Evolutionary conservation across 2,329 filamentous ascomycete species (phyloP), one percentile per base, ranked within the genome.

Genomic region (Botrytis fragariae): DNA sequence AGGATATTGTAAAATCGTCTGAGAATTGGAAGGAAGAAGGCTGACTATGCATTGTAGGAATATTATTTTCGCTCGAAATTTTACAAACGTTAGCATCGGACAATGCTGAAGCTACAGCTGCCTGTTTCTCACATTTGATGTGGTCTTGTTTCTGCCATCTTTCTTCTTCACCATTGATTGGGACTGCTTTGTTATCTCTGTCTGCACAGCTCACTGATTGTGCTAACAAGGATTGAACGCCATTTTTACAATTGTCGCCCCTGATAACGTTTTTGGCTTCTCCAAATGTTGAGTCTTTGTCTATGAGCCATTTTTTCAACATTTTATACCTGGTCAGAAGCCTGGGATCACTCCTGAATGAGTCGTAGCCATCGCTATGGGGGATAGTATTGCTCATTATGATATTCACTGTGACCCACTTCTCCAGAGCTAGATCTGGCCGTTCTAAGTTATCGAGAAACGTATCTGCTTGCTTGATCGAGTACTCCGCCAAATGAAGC

Each of bases 371-470:
- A 32, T 35, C n/a, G 51, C 42, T 32, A 9, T 32, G 9, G 4
- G 64, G 71, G n/a, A 69, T 69, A 39, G n/a, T 25, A 16, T 29
- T 18, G 10, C 51, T 32, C 2, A 44, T 16, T 32, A 61, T 44
- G n/a, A 42, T 32, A 4, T 9, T 32, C 22, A 45, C 54, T 29
- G 68, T 72, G 1, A n/a, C 64, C 63, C 64, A 72, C 48, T 69
- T 39, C 29, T 69, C 29, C 39, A 69, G 20, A 51, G 71, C 71
- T 20, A 72, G 9, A 51, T 72, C 71, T 54, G 44, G 71, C 29
- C 64, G 39, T 14, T 72, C 63, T 20, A 69, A 37, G 35, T 72
- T 32, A 7, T 62, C 45, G 35, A 69, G 29, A 42, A 69, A 69
- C 2, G 51, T 60, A 29, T 72, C 42, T 32, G 71, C 63, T 51